Percentiles rank a stretch among this genome's conserved stretches.
Conservation (phyloP, 2,329 filamentous ascomycete species). For the Beauveria sp. region DNA sequence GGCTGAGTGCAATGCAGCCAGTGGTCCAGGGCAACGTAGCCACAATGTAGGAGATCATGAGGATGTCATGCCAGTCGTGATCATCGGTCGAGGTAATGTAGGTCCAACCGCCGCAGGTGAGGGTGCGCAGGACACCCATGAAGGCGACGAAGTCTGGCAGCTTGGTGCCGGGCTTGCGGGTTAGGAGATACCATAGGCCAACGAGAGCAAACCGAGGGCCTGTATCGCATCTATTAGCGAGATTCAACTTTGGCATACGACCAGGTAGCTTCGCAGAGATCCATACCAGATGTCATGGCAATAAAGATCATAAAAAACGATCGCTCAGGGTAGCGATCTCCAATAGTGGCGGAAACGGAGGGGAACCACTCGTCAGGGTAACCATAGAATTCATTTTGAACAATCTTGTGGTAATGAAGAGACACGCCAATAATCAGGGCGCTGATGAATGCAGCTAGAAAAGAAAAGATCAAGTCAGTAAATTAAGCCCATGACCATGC, state of each 20-base stretch:
- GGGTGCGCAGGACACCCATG: constrained; percentile 76
- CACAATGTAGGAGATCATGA: constrained; percentile 98
- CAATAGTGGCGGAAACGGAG: constrained; percentile 92
- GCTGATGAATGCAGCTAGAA: constrained; percentile 70
- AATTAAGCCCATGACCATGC: neutral
- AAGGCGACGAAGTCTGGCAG: constrained; percentile 76
- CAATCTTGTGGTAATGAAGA: constrained; percentile 94
- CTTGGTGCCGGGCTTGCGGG: constrained; percentile 62
- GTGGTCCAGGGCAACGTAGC: constrained; percentile 92
- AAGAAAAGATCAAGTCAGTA: neutral
- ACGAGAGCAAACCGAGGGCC: constrained; percentile 88
- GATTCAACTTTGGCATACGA: neutral
- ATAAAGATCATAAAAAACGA: constrained; percentile 98
- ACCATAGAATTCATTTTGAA: constrained; percentile 92
- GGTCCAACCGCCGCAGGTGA: constrained; percentile 96
- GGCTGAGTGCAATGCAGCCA: constrained; percentile 82
- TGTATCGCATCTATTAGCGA: constrained; percentile 23
- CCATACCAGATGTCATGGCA: constrained; percentile 78
- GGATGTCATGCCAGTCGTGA: constrained; percentile 97
- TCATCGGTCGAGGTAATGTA: constrained; percentile 98
- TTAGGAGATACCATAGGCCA: constrained; percentile 85
- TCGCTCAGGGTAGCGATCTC: constrained; percentile 91
- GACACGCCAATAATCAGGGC: constrained; percentile 72
- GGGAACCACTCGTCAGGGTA: constrained; percentile 96
- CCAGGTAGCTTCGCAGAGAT: neutral